A percentile compares a stretch with the other conserved stretches of the same genome.
These are phyloP conservation scores for Fallopia convolvulus DNA, from an alignment of 148 eudicot genomes.

Conservation along the genomic window DNA sequence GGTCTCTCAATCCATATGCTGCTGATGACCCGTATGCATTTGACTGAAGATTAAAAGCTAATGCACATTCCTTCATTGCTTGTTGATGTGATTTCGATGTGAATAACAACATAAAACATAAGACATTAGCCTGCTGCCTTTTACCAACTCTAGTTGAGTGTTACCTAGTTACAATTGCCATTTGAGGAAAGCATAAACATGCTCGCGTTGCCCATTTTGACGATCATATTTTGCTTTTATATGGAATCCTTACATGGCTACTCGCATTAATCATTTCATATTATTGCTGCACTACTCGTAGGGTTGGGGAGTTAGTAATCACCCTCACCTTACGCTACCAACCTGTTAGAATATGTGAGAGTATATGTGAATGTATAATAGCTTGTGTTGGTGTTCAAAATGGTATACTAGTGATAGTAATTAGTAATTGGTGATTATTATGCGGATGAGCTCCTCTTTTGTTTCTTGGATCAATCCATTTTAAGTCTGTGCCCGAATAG, in stretches of 20 bases:
- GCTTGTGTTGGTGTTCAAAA: too few species aligned
- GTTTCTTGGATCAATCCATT: too few species aligned
- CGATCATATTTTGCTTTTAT: background rate
- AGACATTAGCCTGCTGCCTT: background rate
- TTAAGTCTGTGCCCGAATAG: too few species aligned
- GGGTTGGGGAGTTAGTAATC: too few species aligned
- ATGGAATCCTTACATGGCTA: background rate
- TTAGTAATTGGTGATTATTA: too few species aligned
- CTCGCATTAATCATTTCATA: too few species aligned
- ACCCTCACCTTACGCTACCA: too few species aligned
- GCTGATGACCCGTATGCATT: constrained; percentile 91
- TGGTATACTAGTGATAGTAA: too few species aligned
- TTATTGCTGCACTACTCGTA: too few species aligned
- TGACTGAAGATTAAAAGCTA: constrained; percentile 53
- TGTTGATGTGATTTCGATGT: background rate
- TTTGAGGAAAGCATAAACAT: background rate
- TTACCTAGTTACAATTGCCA: background rate
- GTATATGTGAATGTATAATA: too few species aligned
- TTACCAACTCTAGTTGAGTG: background rate
- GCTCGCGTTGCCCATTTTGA: background rate
- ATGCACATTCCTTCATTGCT: background rate
- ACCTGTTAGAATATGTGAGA: too few species aligned
- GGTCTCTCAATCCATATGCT: constrained; percentile 85
- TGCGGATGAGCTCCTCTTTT: too few species aligned
- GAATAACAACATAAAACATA: background rate